Evolutionary conservation across 805 yeast species (phyloP).

Genomic region (Suhomyces xylopsoci): DNA sequence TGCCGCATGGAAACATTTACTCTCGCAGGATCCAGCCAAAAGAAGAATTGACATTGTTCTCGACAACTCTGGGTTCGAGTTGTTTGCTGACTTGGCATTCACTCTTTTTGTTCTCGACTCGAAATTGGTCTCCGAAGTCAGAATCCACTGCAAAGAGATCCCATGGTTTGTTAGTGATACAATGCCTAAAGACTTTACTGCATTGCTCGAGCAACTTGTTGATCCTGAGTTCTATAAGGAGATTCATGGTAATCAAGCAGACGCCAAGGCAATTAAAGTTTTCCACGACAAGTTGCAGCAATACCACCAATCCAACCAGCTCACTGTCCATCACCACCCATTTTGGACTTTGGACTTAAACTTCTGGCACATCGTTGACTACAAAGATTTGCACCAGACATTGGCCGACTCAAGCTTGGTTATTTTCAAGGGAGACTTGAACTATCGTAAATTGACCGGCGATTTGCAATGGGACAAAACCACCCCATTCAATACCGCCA

Average conservation of each 20-base stretch:
- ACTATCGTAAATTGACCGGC: conserved; percentile 90
- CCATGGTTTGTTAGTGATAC: conserved; percentile 99
- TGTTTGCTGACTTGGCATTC: conserved; percentile 77
- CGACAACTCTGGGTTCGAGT: conserved; percentile 94
- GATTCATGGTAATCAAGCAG: conserved; percentile 16
- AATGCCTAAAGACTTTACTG: conserved; percentile 72
- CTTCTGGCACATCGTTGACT: conserved; percentile 73
- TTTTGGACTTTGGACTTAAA: conserved; percentile 86
- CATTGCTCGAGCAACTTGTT: conserved; percentile 54
- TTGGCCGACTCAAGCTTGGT: conserved; percentile 64
- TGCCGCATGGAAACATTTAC: conserved; percentile 57
- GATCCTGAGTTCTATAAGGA: conserved; percentile 52
- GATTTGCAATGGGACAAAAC: conserved; percentile 86
- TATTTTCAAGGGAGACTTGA: conserved; percentile 92
- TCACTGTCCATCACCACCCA: conserved; percentile 46
- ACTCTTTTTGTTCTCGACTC: conserved; percentile 60
- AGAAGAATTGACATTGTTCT: conserved; percentile 76
- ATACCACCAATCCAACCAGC: conserved; percentile 18
- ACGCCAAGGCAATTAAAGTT: conserved; percentile 18
- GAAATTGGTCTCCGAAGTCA: conserved; percentile 59
- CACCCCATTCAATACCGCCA: conserved; percentile 68
- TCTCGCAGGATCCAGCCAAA: conserved; percentile 14
- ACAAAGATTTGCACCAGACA: conserved; percentile 58
- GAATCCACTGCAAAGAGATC: conserved; percentile 81
- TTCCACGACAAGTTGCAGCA: conserved; percentile 20